Evolutionary conservation across 306 rosid species (phyloP).

Genomic region (Lathyrus tuberosus): DNA sequence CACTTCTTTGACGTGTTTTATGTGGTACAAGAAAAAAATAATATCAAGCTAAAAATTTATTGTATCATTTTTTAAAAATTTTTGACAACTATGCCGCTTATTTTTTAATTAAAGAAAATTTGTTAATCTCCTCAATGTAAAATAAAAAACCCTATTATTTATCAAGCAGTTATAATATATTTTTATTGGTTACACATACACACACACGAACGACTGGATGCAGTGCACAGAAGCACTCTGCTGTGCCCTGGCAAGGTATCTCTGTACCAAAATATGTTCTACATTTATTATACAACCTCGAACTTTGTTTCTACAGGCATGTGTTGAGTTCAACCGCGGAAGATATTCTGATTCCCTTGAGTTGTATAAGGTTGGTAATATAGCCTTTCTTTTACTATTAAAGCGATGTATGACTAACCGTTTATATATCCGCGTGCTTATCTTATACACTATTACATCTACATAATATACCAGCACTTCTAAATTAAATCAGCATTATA

Average conservation of each 20-base stretch:
- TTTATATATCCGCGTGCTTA: conserved; percentile 33
- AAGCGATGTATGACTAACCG: conserved; percentile 28
- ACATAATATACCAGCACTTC: not conserved
- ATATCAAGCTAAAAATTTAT: too few relatives aligned
- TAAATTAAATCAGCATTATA: conserved; percentile 14
- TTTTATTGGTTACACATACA: too few relatives aligned
- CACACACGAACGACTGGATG: too few relatives aligned
- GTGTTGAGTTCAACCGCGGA: conserved; percentile 95
- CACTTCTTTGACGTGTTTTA: too few relatives aligned
- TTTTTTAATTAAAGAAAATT: too few relatives aligned
- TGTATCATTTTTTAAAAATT: too few relatives aligned
- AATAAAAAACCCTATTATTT: too few relatives aligned
- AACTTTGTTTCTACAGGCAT: conserved; percentile 72
- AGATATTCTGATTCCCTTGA: conserved; percentile 87
- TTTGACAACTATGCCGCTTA: too few relatives aligned
- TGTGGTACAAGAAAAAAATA: too few relatives aligned
- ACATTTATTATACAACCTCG: conserved; percentile 37
- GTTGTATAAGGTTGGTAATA: conserved; percentile 85
- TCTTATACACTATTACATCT: conserved; percentile 5
- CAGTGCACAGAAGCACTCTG: too few relatives aligned
- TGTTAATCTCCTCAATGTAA: too few relatives aligned
- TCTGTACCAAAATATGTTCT: conserved; percentile 17
- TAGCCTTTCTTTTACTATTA: conserved; percentile 30
- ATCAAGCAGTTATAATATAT: too few relatives aligned
- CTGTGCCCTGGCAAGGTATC: not conserved